Base-by-base conservation (phyloP, 2,329 filamentous ascomycete species). In the Cercospora sojina region DNA sequence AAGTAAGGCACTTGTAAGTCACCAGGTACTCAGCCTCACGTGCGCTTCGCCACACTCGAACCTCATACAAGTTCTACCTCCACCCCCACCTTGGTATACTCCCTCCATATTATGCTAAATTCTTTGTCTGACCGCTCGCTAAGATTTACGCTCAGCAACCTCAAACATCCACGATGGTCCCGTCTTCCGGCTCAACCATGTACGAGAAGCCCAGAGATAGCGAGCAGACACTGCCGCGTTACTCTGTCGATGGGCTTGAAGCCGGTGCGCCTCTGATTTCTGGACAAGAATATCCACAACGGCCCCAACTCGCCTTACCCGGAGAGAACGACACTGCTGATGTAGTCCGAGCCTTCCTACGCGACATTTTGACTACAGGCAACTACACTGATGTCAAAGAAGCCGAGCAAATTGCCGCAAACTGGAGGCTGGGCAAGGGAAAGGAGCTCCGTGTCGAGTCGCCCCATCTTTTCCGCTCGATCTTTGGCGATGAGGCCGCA, bases 371-470 rank as follows among this genome's bases (percentile, higher is more conserved):
- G 10, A 58, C n/a, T 6, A 55, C 27, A 10, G 20, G 31, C 7
- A 49, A 49, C 53, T 32, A 35, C 38, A 9, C 51, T 25, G 29
- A 23, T 1, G 23, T 12, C 23, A 41, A 27, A 35, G 59, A 58
- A 20, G 65, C 69, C 5, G 47, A 62, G 32, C 43, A 64, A 3
- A 43, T 72, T 6, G 67, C 70, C 5, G 18, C 65, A 1, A 62
- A 61, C 38, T 72, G 71, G 71, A 70, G 47, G 1, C 35, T 59
- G 7, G 71, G 71, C 12, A 69, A 65, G 1, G 71, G 71, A n/a
- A 64, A 64, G 23, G 69, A 72, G 31, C 41, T 72, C 4, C 60
- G 38, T 2, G 63, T 43, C 3, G 70, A 66, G 16, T 59, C 70
- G 1, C 62, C 67, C 1, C 35, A 27, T 6, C 59, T 72, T 49